These are phyloP conservation scores for Thalassiosira gravida DNA, from an alignment of 352 stramenopile species.

Conservation along the genomic window DNA sequence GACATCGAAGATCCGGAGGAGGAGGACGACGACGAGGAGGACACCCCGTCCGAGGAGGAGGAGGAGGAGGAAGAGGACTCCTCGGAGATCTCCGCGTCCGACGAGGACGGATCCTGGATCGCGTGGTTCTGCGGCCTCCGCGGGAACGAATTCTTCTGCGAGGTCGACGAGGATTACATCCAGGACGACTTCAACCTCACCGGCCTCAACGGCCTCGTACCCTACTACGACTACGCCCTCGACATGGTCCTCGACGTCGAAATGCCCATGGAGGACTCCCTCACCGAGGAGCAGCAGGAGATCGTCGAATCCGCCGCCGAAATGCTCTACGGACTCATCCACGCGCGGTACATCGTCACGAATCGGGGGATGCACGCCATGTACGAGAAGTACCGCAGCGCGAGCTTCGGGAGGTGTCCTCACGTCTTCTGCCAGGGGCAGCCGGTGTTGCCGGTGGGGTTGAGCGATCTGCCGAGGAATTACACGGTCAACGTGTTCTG, in stretches of 20 bases:
- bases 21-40: too few relatives aligned
- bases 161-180: constrained; percentile 92
- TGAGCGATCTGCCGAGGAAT: too few relatives aligned
- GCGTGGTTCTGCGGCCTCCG: constrained; percentile 97
- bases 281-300: constrained; percentile 87
- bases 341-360: constrained; percentile 98
- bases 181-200: constrained; percentile 99
- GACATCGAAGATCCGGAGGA: too few relatives aligned
- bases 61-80: constrained; percentile 83
- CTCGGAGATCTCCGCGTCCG: constrained; percentile 80
- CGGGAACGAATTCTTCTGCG: constrained; percentile 99
- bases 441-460: too few relatives aligned
- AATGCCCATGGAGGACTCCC: constrained; percentile 86
- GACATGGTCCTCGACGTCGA: constrained; percentile 99
- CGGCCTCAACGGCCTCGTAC: constrained; percentile 89
- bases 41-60: too few relatives aligned
- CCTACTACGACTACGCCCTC: constrained; percentile 99
- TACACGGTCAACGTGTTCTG: too few relatives aligned
- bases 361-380: constrained; percentile 96
- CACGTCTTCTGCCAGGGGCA: too few relatives aligned
- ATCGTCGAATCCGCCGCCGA: constrained; percentile 88
- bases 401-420: too few relatives aligned
- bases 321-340: constrained; percentile 99
- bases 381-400: too few relatives aligned
- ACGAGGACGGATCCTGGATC: constrained; percentile 94